Conservation (phyloP, 176 grass and related monocot genomes). For the Areca catechu region DNA sequence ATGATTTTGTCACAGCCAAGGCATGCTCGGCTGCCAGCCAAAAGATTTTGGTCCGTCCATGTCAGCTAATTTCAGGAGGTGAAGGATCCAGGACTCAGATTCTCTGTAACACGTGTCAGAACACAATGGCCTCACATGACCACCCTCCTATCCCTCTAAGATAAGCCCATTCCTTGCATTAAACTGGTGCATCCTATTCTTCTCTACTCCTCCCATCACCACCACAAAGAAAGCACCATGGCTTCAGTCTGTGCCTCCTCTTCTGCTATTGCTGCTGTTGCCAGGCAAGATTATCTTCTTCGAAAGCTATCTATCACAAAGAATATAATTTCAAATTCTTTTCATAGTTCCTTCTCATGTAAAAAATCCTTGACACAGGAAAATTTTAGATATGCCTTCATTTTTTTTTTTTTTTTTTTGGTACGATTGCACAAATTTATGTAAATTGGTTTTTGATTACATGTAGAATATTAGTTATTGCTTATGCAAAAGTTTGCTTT, state of each 20-base stretch:
- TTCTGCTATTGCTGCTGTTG: conserved; percentile 64
- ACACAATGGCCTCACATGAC: conserved; percentile 22
- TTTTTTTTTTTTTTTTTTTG: too few relatives aligned
- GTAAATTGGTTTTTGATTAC: too few relatives aligned
- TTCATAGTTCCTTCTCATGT: neutral
- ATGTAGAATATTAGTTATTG: too few relatives aligned
- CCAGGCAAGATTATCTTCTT: conserved; percentile 23
- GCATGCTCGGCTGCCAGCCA: too few relatives aligned
- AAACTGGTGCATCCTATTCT: conserved; percentile 29
- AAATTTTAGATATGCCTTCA: too few relatives aligned
- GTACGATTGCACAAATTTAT: too few relatives aligned
- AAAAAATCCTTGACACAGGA: too few relatives aligned
- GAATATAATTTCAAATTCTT: neutral
- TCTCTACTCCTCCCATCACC: neutral
- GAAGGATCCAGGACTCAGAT: conserved; percentile 43
- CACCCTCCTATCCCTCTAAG: conserved; percentile 51
- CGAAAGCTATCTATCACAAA: neutral
- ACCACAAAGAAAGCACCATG: conserved; percentile 11
- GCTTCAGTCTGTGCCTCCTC: conserved; percentile 64
- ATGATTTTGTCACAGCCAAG: too few relatives aligned
- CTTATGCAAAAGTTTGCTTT: too few relatives aligned
- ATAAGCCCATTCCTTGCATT: conserved; percentile 25
- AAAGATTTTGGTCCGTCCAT: conserved; percentile 10
- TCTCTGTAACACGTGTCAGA: conserved; percentile 60
- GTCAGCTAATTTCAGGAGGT: conserved; percentile 36